Evolutionary conservation across 2,329 filamentous ascomycete genomes (phyloP).

Genomic region (Xylariales sp.): DNA sequence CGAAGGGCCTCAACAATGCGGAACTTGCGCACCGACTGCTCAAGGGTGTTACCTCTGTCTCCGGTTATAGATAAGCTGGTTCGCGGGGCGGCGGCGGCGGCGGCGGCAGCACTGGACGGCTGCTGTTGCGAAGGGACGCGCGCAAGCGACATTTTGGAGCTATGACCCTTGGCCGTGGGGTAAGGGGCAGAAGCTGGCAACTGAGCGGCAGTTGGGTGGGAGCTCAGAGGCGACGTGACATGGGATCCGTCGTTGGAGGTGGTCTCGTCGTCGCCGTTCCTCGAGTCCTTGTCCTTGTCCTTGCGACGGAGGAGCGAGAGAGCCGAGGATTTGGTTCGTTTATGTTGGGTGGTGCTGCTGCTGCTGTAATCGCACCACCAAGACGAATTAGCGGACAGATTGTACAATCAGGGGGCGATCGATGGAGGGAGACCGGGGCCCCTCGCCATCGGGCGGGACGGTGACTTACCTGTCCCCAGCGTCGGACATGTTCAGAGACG

Average conservation of each 20-base stretch:
- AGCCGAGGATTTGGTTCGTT: constrained; percentile 33
- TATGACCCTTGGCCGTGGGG: constrained; percentile 3
- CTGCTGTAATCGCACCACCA: too few species aligned
- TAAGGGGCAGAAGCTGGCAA: constrained; percentile 12
- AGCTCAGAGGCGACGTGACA: constrained; percentile 1
- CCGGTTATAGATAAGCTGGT: constrained; percentile 24
- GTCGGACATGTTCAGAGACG: constrained; percentile 8
- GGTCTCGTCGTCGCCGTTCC: constrained; percentile 14
- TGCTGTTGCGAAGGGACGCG: constrained; percentile 21
- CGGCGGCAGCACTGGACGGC: constrained; percentile 7
- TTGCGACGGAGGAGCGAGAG: constrained; percentile 49
- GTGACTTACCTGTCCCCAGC: constrained; percentile 9
- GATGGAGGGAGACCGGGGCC: not conserved
- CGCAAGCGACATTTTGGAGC: constrained; percentile 8
- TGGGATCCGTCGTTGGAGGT: constrained; percentile 4
- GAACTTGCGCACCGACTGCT: constrained; percentile 93
- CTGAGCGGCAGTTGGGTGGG: constrained; percentile 3
- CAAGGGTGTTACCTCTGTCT: constrained; percentile 57
- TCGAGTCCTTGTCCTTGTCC: constrained; percentile 22
- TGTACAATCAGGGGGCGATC: not conserved
- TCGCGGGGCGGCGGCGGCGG: constrained; percentile 27
- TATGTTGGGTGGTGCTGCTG: too few species aligned
- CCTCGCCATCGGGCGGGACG: too few species aligned
- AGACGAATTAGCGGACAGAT: too few species aligned
- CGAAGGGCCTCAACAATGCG: constrained; percentile 88